Base-by-base conservation (phyloP, 306 rosid genomes). In the Quillaja saponaria region DNA sequence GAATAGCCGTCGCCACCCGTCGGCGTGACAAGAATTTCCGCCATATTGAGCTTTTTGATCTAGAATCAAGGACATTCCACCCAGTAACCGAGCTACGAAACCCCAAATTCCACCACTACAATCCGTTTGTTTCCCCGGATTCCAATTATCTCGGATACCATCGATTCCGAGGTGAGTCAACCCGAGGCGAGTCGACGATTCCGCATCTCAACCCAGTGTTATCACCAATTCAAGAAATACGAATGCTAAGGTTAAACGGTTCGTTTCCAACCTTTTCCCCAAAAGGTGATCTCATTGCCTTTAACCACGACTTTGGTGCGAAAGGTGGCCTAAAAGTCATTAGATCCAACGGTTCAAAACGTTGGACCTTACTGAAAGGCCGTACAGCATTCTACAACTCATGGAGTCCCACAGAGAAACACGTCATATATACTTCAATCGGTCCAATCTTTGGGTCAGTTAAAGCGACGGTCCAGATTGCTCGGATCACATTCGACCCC, bases 1-100 rank as follows among this genome's bases (percentile, higher is more conserved):
- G 74, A 13, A 50, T 91, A 15, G 91, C 79, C 13, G 84, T 88
- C 11, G 95, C 96, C 2, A 91, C 97, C 49, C 85, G 96, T 18
- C 78, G 92, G 44, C 54, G 12, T 4, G 80, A 45, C 34, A 57
- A 49, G 16, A 5, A 45, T 2, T 84, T 65, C 55, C 86, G 97
- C 0, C 96, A 91, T 55, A 67, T 91, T 13, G 97, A 91, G 76
- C 38, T 91, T 7, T 91, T 80, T 42, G 64, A 91, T 48, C 33
- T 58, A 0, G 90, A 69, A 1, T 49, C 68, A 0, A 33, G 76
- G 35, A 55, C 66, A 4, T 91, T 91, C 34, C 45, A 45, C 3
- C 81, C 77, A 0, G 31, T 88, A 4, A 88, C 97, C 0, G 75
- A 75, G 20, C 2, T 15, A 0, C 12, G 84, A 55, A 88, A 84